Conservation (phyloP, 192 early-diverging fungal genomes). For the Jimgerdemannia flammicorona region DNA sequence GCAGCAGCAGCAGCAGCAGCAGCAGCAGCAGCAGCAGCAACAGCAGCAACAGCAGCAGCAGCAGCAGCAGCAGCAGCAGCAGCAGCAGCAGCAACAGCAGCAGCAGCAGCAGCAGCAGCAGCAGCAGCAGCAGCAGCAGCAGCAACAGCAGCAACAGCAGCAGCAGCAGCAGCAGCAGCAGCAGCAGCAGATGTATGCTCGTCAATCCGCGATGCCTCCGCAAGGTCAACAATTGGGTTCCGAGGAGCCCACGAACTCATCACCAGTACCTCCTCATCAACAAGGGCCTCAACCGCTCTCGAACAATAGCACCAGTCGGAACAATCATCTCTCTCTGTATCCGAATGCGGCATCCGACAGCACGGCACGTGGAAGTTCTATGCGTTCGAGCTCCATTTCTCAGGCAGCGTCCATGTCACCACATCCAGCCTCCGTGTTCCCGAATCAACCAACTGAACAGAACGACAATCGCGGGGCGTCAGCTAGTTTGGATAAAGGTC, state of each 20-base stretch:
- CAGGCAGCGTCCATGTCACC: neutral
- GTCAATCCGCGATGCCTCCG: constrained; percentile 7
- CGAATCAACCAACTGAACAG: neutral
- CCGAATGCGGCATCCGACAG: neutral
- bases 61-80: neutral
- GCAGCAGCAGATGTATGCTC: neutral
- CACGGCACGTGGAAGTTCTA: neutral
- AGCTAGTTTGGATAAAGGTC: neutral
- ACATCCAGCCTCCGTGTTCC: neutral
- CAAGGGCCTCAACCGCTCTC: neutral
- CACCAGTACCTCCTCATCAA: neutral
- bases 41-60: constrained; percentile 3
- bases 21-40: neutral
- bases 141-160: constrained; percentile 1
- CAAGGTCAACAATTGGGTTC: neutral
- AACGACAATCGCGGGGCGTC: neutral
- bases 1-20: neutral
- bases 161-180: neutral
- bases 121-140: constrained; percentile 7
- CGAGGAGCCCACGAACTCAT: constrained; percentile 4
- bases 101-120: constrained; percentile 1
- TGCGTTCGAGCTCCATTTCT: constrained; percentile 1
- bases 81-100: too few relatives aligned
- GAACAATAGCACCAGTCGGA: neutral
- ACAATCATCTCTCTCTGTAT: neutral